Evolutionary conservation across 2,329 filamentous ascomycete genomes (phyloP).

Genomic region (Eutypella sp.): DNA sequence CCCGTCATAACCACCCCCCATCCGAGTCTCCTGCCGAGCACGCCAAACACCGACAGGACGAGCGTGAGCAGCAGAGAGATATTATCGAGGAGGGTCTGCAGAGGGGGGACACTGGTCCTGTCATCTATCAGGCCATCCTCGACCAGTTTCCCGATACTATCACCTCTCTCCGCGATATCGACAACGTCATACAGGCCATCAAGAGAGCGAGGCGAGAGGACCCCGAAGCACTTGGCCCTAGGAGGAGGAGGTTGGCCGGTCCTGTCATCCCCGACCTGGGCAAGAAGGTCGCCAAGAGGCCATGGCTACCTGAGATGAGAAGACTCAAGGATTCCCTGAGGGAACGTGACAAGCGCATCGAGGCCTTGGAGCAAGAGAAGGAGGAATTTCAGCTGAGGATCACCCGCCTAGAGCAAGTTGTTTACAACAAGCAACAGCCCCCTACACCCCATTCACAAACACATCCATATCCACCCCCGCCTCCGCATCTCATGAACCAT

Average conservation of each 20-base stretch:
- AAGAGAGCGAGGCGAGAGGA: background rate
- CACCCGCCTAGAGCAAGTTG: background rate
- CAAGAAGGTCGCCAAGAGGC: background rate
- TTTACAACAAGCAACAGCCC: background rate
- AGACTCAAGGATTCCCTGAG: background rate
- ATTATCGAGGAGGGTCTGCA: background rate
- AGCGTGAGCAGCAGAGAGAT: background rate
- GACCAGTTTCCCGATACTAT: slow-evolving; percentile 1
- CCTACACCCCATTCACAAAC: background rate
- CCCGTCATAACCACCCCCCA: background rate
- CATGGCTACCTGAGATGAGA: background rate
- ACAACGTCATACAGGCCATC: background rate
- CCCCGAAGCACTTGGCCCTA: background rate
- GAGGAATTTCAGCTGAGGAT: background rate
- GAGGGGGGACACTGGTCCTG: background rate
- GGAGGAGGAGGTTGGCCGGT: background rate
- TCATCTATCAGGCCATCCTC: background rate
- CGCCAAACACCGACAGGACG: background rate
- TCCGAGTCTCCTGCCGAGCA: background rate
- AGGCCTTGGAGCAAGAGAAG: background rate
- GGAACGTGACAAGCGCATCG: background rate
- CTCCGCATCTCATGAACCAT: background rate
- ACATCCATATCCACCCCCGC: background rate
- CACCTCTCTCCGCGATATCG: background rate
- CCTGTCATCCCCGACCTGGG: background rate